Conservation (phyloP, 805 yeast species). For the Yarrowia sp. region DNA sequence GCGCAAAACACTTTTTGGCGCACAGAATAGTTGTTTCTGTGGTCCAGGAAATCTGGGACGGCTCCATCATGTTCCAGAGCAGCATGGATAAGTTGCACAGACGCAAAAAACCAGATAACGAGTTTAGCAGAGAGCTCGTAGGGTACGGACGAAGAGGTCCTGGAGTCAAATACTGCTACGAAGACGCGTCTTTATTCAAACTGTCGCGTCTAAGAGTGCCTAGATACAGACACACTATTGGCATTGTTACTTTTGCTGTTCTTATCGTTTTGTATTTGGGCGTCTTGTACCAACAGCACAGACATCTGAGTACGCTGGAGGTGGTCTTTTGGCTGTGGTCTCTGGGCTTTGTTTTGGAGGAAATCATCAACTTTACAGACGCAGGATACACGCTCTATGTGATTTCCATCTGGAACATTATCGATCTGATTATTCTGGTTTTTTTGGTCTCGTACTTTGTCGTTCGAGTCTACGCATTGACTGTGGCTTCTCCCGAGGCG, state of each 20-base stretch:
- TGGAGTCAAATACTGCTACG: conserved; percentile 38
- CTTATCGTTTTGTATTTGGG: conserved; percentile 36
- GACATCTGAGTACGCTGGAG: conserved; percentile 36
- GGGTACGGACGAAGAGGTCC: conserved; percentile 37
- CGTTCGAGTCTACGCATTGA: conserved; percentile 30
- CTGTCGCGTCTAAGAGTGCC: conserved; percentile 42
- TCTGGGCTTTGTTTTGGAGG: conserved; percentile 48
- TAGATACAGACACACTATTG: conserved; percentile 38
- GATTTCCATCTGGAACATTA: conserved; percentile 52
- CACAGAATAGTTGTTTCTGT: conserved; percentile 51
- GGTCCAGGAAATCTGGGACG: conserved; percentile 50
- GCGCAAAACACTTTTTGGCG: conserved; percentile 50
- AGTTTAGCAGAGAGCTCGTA: conserved; percentile 18
- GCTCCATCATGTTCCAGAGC: conserved; percentile 45
- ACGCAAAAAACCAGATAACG: conserved; percentile 34
- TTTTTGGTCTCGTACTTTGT: conserved; percentile 40
- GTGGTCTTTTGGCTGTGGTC: conserved; percentile 45
- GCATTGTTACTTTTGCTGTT: conserved; percentile 36
- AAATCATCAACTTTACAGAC: conserved; percentile 43
- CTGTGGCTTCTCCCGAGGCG: not conserved
- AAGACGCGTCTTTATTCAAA: conserved; percentile 39
- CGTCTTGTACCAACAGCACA: conserved; percentile 31
- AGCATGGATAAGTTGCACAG: conserved; percentile 40
- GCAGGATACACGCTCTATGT: conserved; percentile 48
- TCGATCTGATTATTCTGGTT: conserved; percentile 45